A percentile compares a stretch with the other conserved stretches of the same genome.
phyloP scores from a whole-genome alignment of 1,139 yeast genomes.

The Taphrina communis region DNA sequence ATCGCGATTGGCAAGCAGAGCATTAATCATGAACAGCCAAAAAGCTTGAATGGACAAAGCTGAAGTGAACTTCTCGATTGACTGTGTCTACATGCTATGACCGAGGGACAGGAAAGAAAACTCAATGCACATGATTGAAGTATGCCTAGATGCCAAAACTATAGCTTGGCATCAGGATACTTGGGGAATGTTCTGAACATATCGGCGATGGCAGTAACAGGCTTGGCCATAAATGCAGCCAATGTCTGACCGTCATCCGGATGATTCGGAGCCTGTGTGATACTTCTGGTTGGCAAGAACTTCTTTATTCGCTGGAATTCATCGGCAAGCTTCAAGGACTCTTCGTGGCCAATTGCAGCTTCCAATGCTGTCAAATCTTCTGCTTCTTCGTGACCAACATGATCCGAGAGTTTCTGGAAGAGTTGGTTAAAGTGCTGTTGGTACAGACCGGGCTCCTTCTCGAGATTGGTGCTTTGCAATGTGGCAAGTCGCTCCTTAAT shows the following conservation, averaged over 20 bases:
- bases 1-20: conserved; percentile 2
- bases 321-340: conserved; percentile 15
- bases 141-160: background rate
- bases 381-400: conserved; percentile 27
- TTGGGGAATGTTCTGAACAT: conserved; percentile 22
- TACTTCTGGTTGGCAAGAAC: conserved; percentile 27
- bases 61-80: background rate
- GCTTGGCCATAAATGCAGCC: conserved; percentile 31
- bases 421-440: conserved; percentile 30
- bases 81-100: background rate
- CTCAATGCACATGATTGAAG: no score
- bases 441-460: conserved; percentile 21
- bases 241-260: conserved; percentile 30
- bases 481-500: conserved; percentile 22
- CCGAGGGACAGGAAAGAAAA: background rate
- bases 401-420: conserved; percentile 24
- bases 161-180: conserved; percentile 23
- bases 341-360: conserved; percentile 28
- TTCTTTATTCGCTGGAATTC: conserved; percentile 32
- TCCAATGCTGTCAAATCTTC: conserved; percentile 25
- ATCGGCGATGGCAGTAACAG: conserved; percentile 30
- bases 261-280: conserved; percentile 27
- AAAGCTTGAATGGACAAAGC: background rate
- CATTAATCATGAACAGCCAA: background rate
- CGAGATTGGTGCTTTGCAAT: conserved; percentile 20